Conservation (phyloP, 2,329 filamentous ascomycete genomes). For the Fusarium floridanum region DNA sequence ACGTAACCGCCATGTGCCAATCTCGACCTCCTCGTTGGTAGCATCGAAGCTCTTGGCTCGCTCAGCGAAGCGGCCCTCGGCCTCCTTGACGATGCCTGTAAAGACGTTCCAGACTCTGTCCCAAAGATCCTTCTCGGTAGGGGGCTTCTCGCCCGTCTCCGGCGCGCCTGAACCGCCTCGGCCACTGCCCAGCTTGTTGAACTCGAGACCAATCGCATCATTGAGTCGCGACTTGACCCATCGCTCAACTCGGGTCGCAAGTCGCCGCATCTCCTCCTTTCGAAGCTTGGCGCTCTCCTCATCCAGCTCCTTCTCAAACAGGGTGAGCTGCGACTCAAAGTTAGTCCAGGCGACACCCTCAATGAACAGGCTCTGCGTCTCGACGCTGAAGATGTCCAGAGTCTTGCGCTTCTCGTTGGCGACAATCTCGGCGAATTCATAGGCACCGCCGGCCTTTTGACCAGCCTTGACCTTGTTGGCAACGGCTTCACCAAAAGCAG, state of each 20-base stretch:
- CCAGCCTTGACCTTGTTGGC: slow-evolving; percentile 88
- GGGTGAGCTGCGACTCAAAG: slow-evolving; percentile 81
- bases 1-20: slow-evolving; percentile 91
- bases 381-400: slow-evolving; percentile 79
- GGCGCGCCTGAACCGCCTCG: slow-evolving; percentile 85
- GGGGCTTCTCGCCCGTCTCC: slow-evolving; percentile 79
- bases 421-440: slow-evolving; percentile 97
- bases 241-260: slow-evolving; percentile 91
- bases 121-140: slow-evolving; percentile 89
- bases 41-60: slow-evolving; percentile 95
- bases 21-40: slow-evolving; percentile 88
- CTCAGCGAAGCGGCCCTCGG: slow-evolving; percentile 86
- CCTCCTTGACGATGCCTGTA: slow-evolving; percentile 83
- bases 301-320: slow-evolving; percentile 92
- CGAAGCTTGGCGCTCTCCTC: slow-evolving; percentile 87
- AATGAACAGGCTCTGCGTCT: slow-evolving; percentile 81
- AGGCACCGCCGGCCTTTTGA: slow-evolving; percentile 89
- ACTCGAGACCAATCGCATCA: slow-evolving; percentile 91
- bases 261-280: slow-evolving; percentile 94
- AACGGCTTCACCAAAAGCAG: slow-evolving; percentile 88
- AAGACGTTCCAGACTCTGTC: slow-evolving; percentile 95
- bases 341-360: slow-evolving; percentile 89
- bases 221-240: slow-evolving; percentile 91
- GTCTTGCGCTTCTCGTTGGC: slow-evolving; percentile 83
- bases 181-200: slow-evolving; percentile 94